phyloP scores from a whole-genome alignment of 2,329 filamentous ascomycete species.

The Fusarium cicatricum region DNA sequence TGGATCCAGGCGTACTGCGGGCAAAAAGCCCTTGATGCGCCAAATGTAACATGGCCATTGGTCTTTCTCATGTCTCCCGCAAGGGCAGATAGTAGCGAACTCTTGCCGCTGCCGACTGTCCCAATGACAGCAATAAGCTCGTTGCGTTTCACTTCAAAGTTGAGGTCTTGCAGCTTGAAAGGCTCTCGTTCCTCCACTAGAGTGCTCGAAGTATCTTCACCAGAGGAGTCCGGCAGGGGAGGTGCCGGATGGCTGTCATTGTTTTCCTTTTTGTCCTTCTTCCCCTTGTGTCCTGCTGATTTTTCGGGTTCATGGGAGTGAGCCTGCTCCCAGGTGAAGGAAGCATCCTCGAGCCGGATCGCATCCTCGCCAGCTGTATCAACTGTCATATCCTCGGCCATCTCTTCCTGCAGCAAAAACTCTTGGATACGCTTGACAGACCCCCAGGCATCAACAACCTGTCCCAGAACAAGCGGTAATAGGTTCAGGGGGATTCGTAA shows the following conservation, averaged over 20 bases:
- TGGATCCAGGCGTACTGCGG: constrained; percentile 99
- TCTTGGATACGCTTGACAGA: constrained; percentile 87
- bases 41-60: constrained; percentile 74
- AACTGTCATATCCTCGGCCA: constrained; percentile 71
- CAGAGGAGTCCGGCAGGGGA: constrained; percentile 47
- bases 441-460: constrained; percentile 88
- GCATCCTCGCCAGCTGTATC: constrained; percentile 69
- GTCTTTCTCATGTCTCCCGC: constrained; percentile 95
- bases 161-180: constrained; percentile 75
- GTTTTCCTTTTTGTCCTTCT: constrained; percentile 53
- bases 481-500: constrained; percentile 90
- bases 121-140: constrained; percentile 89
- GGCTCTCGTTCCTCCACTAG: constrained; percentile 68
- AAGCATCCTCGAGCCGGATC: constrained; percentile 74
- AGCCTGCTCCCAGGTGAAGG: constrained; percentile 87
- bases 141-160: constrained; percentile 73
- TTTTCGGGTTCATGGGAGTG: constrained; percentile 62
- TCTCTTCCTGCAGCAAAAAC: constrained; percentile 87
- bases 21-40: constrained; percentile 86
- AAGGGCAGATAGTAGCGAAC: constrained; percentile 84
- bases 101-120: constrained; percentile 90
- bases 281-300: constrained; percentile 50
- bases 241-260: constrained; percentile 35
- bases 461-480: constrained; percentile 86
- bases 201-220: constrained; percentile 62